A percentile compares a stretch with the other conserved stretches of the same genome.
These are phyloP conservation scores for Pneumocystis sp. DNA, from an alignment of 1,139 yeast genomes.

Conservation along the genomic window DNA sequence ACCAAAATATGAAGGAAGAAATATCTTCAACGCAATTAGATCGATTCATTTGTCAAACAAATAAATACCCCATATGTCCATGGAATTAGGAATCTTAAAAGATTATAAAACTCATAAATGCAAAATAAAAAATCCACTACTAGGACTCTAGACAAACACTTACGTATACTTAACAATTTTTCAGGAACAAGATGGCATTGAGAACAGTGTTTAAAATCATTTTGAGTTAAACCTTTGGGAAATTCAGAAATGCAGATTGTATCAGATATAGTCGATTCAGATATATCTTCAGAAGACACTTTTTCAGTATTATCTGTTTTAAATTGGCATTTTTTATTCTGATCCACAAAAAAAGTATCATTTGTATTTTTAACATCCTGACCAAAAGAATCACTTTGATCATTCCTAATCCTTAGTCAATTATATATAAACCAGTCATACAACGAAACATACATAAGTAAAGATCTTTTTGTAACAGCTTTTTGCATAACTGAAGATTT, in stretches of 20 bases:
- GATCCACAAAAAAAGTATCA: no score
- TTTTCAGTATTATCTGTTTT: not conserved
- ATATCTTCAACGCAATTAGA: not conserved
- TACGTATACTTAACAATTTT: not conserved
- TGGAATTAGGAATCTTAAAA: slow-evolving; percentile 7
- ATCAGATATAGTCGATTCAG: not conserved
- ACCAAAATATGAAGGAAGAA: not conserved
- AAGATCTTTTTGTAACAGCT: not conserved
- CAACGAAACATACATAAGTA: not conserved
- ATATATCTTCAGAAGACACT: not conserved
- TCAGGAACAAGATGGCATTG: not conserved
- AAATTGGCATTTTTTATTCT: not conserved
- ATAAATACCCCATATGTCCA: slow-evolving; percentile 7
- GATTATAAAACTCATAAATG: slow-evolving; percentile 5
- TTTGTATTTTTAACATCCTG: not conserved
- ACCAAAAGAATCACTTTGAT: not conserved
- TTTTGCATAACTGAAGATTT: not conserved
- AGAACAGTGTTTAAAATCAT: not conserved
- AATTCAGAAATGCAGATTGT: not conserved
- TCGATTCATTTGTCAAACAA: not conserved
- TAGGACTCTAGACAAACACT: slow-evolving; percentile 4
- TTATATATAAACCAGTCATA: not conserved
- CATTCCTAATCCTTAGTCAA: not conserved
- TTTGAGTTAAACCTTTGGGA: not conserved
- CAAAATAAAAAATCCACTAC: slow-evolving; percentile 5